These are phyloP conservation scores for Pleurotus tuber-regium DNA, from an alignment of 768 basidiomycete species.

Conservation along the genomic window DNA sequence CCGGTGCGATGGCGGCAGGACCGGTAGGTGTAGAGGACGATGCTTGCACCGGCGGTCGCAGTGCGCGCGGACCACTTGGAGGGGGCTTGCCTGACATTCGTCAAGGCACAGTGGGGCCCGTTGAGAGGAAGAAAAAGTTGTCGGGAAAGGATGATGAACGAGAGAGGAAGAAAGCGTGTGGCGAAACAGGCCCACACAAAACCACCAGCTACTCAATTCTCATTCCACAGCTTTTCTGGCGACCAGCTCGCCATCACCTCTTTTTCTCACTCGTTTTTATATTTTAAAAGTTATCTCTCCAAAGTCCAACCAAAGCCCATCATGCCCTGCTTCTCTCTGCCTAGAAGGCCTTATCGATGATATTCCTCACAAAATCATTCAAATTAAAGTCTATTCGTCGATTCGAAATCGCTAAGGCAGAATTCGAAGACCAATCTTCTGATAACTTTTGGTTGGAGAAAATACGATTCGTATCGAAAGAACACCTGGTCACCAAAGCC, in stretches of 20 bases:
- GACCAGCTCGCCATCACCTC: neutral
- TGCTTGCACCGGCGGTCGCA: constrained; percentile 47
- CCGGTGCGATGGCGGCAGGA: constrained; percentile 30
- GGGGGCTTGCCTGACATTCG: constrained; percentile 78
- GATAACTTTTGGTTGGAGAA: too few relatives aligned
- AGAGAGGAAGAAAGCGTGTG: constrained; percentile 23
- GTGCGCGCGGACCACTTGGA: constrained; percentile 70
- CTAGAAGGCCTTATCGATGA: constrained; percentile 8
- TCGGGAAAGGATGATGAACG: constrained; percentile 14
- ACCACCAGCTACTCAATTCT: constrained; percentile 23
- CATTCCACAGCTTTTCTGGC: constrained; percentile 7
- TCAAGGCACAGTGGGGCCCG: constrained; percentile 12
- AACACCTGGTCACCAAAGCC: too few relatives aligned
- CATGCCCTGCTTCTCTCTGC: too few relatives aligned
- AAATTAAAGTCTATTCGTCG: too few relatives aligned
- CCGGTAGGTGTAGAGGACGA: constrained; percentile 32
- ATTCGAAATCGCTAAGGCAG: too few relatives aligned
- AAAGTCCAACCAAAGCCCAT: too few relatives aligned
- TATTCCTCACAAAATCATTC: neutral
- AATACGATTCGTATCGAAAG: too few relatives aligned
- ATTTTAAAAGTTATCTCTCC: too few relatives aligned
- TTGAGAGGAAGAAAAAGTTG: constrained; percentile 12
- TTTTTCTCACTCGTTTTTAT: too few relatives aligned
- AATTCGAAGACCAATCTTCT: too few relatives aligned
- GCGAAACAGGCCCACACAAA: constrained; percentile 27